phyloP scores from a whole-genome alignment of 257 asterid species.

The Cinchona pubescens region DNA sequence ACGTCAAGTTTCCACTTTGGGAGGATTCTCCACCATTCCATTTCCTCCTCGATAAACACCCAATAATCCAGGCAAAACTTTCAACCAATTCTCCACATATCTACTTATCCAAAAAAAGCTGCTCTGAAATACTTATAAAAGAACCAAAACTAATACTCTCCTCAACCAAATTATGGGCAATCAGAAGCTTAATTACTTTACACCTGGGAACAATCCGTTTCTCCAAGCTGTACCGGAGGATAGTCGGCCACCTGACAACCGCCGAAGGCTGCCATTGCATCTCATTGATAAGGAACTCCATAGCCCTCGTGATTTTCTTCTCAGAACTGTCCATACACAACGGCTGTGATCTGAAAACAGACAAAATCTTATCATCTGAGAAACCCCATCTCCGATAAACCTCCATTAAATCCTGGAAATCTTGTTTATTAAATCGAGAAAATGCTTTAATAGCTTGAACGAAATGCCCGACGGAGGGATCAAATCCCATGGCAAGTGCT shows the following conservation, averaged over 20 bases:
- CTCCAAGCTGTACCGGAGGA: constrained; percentile 18
- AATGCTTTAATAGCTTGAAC: constrained; percentile 9
- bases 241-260: constrained; percentile 9
- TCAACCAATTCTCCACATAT: constrained; percentile 15
- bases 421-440: neutral
- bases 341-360: constrained; percentile 22
- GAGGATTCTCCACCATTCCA: neutral
- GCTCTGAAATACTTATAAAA: constrained; percentile 7
- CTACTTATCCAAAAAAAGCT: constrained; percentile 24
- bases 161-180: constrained; percentile 21
- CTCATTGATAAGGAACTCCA: constrained; percentile 27
- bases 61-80: constrained; percentile 8
- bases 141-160: constrained; percentile 13
- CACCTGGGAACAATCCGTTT: constrained; percentile 28
- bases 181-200: constrained; percentile 28
- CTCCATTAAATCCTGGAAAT: constrained; percentile 20
- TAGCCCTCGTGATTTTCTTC: constrained; percentile 19
- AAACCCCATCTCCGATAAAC: constrained; percentile 28
- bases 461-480: neutral
- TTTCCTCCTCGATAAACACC: neutral
- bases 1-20: neutral
- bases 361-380: constrained; percentile 22
- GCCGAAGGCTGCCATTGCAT: constrained; percentile 26
- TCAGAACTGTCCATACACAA: constrained; percentile 24
- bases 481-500: constrained; percentile 11